Conservation (phyloP, 306 rosid species). For the Citrullus mucosospermus region DNA sequence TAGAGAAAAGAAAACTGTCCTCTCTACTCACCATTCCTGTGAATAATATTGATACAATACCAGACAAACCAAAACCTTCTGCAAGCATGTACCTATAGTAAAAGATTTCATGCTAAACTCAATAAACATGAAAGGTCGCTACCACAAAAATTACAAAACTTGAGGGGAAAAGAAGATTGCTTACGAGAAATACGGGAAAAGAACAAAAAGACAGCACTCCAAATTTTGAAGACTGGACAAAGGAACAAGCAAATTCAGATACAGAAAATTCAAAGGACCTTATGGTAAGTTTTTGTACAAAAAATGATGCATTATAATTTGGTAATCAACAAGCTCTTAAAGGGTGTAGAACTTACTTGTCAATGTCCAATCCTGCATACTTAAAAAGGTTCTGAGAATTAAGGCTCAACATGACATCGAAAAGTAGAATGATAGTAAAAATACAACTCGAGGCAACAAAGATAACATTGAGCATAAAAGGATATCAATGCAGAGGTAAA, state of each 20-base stretch:
- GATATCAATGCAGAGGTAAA: constrained; percentile 98
- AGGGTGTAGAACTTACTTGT: constrained; percentile 53
- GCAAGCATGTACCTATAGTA: constrained; percentile 84
- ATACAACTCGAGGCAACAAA: constrained; percentile 6
- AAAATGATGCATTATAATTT: neutral
- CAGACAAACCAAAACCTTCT: constrained; percentile 92
- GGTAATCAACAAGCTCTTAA: constrained; percentile 2
- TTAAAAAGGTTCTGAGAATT: constrained; percentile 74
- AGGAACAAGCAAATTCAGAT: constrained; percentile 11
- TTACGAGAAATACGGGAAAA: constrained; percentile 98
- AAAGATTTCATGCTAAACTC: constrained; percentile 9
- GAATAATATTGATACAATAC: constrained; percentile 91
- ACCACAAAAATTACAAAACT: constrained; percentile 4
- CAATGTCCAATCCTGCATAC: constrained; percentile 98
- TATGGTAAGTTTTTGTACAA: neutral
- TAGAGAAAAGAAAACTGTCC: neutral
- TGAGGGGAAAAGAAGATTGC: constrained; percentile 17
- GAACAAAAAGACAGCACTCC: constrained; percentile 98
- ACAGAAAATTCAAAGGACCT: neutral
- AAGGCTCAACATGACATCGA: constrained; percentile 33
- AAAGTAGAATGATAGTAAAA: constrained; percentile 6
- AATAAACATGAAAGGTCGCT: constrained; percentile 1
- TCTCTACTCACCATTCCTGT: constrained; percentile 78
- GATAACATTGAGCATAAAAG: constrained; percentile 31
- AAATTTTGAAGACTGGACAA: constrained; percentile 80